A percentile compares a stretch with the other conserved stretches of the same genome.
These are phyloP conservation scores for Lasiosphaeris hirsuta DNA, from an alignment of 495 filamentous ascomycete genomes.

Conservation along the genomic window DNA sequence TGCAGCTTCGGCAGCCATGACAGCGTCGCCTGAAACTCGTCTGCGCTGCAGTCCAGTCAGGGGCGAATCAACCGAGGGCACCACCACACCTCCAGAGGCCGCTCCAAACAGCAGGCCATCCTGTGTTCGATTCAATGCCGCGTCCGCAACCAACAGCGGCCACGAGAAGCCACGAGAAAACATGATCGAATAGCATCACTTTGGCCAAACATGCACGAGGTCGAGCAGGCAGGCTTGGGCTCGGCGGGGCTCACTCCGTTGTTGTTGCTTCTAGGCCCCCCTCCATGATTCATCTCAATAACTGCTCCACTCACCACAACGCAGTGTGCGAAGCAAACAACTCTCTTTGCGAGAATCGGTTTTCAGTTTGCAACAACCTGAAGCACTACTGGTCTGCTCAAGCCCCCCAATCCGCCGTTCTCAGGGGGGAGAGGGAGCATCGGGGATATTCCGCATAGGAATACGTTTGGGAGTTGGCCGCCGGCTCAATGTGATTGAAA, in stretches of 20 bases:
- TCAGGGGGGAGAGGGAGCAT: not conserved
- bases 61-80: conserved; percentile 19
- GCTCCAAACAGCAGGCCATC: not conserved
- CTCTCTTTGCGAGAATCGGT: too few relatives aligned
- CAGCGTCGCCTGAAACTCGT: conserved; percentile 35
- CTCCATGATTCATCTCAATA: too few relatives aligned
- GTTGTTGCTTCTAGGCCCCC: too few relatives aligned
- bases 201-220: too few relatives aligned
- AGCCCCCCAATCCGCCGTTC: not conserved
- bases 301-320: too few relatives aligned
- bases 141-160: not conserved
- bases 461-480: not conserved
- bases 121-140: conserved; percentile 7
- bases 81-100: conserved; percentile 6
- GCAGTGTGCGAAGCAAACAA: too few relatives aligned
- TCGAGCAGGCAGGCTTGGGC: too few relatives aligned
- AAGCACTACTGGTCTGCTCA: too few relatives aligned
- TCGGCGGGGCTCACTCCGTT: too few relatives aligned
- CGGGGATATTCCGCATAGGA: conserved; percentile 7
- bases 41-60: conserved; percentile 28
- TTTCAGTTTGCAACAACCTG: too few relatives aligned
- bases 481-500: conserved; percentile 10
- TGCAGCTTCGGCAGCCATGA: conserved; percentile 21
- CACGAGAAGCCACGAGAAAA: conserved; percentile 9
- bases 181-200: conserved; percentile 17